These are phyloP conservation scores for Lachancea kluyveri DNA, from an alignment of 805 yeast species.

Conservation along the genomic window DNA sequence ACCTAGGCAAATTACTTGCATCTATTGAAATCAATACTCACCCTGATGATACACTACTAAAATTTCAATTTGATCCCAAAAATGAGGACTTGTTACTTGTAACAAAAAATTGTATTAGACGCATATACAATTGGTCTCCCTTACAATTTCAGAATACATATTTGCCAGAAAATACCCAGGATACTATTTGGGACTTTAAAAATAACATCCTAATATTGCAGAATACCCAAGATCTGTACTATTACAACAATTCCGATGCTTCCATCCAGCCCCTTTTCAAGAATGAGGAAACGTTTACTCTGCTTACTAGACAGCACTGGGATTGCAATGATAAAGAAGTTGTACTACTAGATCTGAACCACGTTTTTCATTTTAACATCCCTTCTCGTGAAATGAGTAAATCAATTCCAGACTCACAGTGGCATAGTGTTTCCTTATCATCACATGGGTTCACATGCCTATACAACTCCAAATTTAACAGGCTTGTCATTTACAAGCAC, in stretches of 20 bases:
- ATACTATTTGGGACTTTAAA: constrained; percentile 28
- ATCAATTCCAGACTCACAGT: constrained; percentile 14
- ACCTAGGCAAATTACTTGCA: constrained; percentile 24
- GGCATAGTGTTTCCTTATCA: constrained; percentile 27
- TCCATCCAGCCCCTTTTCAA: constrained; percentile 12
- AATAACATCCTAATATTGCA: constrained; percentile 15
- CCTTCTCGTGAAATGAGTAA: constrained; percentile 4
- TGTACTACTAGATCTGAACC: constrained; percentile 20
- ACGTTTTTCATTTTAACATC: constrained; percentile 14
- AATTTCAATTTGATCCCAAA: constrained; percentile 17
- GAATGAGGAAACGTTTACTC: constrained; percentile 17
- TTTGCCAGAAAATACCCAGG: constrained; percentile 13
- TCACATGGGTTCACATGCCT: constrained; percentile 40
- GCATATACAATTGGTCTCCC: constrained; percentile 18
- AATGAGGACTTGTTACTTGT: constrained; percentile 17
- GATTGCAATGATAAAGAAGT: constrained; percentile 14
- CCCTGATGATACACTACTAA: constrained; percentile 14
- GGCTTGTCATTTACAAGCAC: constrained; percentile 43
- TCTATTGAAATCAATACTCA: constrained; percentile 10
- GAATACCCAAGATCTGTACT: constrained; percentile 20
- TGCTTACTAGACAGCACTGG: constrained; percentile 29
- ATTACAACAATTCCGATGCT: constrained; percentile 4
- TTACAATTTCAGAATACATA: constrained; percentile 11
- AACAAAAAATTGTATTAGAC: constrained; percentile 12
- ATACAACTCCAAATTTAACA: constrained; percentile 35